Evolutionary conservation across 768 basidiomycete genomes (phyloP).

Genomic region (Gelatoporia subvermispora): DNA sequence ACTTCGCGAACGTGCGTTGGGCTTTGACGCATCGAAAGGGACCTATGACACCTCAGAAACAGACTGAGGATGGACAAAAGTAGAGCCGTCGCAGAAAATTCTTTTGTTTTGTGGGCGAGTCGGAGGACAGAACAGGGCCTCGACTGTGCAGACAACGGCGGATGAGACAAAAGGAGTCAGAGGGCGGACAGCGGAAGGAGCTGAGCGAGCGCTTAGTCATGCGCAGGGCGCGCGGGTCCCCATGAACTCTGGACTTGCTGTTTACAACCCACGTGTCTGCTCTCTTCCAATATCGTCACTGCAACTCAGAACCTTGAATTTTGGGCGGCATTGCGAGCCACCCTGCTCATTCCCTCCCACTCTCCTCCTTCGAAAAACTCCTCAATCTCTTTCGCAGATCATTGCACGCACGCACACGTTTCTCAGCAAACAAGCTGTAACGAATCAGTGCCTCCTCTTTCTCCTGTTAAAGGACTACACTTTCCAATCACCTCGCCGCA

Average conservation of each 20-base stretch:
- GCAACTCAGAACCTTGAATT: constrained; percentile 16
- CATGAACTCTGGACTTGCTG: too few species aligned
- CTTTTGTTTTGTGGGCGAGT: too few species aligned
- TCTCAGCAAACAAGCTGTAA: too few species aligned
- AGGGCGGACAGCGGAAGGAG: too few species aligned
- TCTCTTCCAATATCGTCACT: constrained; percentile 28
- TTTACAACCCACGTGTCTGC: constrained; percentile 8
- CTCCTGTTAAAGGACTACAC: constrained; percentile 6
- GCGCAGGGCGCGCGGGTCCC: neutral
- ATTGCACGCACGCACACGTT: too few species aligned
- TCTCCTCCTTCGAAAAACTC: neutral
- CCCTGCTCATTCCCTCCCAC: neutral
- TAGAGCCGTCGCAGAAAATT: neutral
- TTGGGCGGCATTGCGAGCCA: neutral
- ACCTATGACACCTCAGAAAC: neutral
- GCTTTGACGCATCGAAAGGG: too few species aligned
- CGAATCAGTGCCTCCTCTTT: constrained; percentile 1
- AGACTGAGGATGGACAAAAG: neutral
- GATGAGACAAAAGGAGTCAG: too few species aligned
- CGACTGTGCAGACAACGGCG: too few species aligned
- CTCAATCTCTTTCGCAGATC: neutral
- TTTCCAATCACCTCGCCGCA: constrained; percentile 2
- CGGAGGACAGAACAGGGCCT: too few species aligned
- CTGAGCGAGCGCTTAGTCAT: too few species aligned
- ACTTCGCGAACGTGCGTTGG: too few species aligned